Conservation (phyloP, 78 protist genomes). For the Cavenderia fasciculata region DNA sequence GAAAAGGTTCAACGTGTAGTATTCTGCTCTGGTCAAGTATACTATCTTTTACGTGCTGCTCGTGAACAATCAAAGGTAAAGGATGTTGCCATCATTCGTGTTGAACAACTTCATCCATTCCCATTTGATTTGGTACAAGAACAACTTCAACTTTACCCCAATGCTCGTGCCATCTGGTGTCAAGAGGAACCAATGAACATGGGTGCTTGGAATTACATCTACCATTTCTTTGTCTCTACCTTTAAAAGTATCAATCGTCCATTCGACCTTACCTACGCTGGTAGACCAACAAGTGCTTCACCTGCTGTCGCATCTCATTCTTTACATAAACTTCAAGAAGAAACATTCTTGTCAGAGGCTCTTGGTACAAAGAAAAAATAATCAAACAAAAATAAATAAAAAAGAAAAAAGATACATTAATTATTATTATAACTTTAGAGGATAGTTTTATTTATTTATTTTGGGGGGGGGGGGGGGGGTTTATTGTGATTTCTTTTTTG, state of each 20-base stretch:
- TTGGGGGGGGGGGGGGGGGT: neutral
- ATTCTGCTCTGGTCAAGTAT: slow-evolving; percentile 94
- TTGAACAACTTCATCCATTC: slow-evolving; percentile 97
- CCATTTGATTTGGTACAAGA: slow-evolving; percentile 90
- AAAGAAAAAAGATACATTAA: neutral
- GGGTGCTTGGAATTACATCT: slow-evolving; percentile 87
- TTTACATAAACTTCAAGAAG: slow-evolving; percentile 46
- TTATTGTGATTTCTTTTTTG: slow-evolving; percentile 64
- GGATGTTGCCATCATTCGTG: slow-evolving; percentile 91
- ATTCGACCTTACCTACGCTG: slow-evolving; percentile 54
- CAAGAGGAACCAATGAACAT: slow-evolving; percentile 96
- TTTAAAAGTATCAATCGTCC: slow-evolving; percentile 62
- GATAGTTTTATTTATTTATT: neutral
- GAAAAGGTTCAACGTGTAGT: slow-evolving; percentile 86
- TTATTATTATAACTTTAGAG: neutral
- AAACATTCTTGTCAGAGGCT: slow-evolving; percentile 42
- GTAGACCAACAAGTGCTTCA: slow-evolving; percentile 87
- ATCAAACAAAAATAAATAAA: neutral
- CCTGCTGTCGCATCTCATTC: slow-evolving; percentile 84
- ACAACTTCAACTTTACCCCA: slow-evolving; percentile 56
- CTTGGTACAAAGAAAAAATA: slow-evolving; percentile 39
- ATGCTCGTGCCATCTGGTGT: slow-evolving; percentile 89
- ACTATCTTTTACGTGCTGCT: slow-evolving; percentile 78
- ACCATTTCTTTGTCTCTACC: slow-evolving; percentile 42
- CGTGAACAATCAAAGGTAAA: slow-evolving; percentile 55